phyloP scores from a whole-genome alignment of 2,329 filamentous ascomycete genomes.

The Mycocentrospora acerina region DNA sequence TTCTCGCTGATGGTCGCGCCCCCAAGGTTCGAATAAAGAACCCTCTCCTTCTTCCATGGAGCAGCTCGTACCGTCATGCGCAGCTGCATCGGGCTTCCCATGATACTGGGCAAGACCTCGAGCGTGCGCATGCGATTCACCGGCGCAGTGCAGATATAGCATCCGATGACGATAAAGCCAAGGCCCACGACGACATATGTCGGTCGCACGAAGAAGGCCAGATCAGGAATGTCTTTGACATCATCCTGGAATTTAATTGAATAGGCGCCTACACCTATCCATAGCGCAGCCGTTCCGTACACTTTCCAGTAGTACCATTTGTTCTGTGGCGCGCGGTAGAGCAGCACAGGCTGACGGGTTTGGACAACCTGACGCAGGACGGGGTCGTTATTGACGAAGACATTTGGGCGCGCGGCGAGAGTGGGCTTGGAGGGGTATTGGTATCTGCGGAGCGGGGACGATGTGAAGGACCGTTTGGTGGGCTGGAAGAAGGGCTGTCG shows the following conservation, averaged over 20 bases:
- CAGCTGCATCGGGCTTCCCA: conserved; percentile 32
- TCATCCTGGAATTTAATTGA: conserved; percentile 35
- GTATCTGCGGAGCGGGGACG: conserved; percentile 26
- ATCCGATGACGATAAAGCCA: conserved; percentile 30
- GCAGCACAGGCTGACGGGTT: conserved; percentile 32
- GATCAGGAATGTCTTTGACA: conserved; percentile 29
- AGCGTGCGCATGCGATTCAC: conserved; percentile 31
- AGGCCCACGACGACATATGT: conserved; percentile 37
- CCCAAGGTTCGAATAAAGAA: conserved; percentile 31
- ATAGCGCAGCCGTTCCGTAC: conserved; percentile 27
- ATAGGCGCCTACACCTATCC: conserved; percentile 31
- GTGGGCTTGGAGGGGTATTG: conserved; percentile 14
- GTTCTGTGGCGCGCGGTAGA: conserved; percentile 35
- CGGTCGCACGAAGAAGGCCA: conserved; percentile 35
- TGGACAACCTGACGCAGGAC: conserved; percentile 35
- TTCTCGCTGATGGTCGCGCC: conserved; percentile 35
- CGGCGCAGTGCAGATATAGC: conserved; percentile 35
- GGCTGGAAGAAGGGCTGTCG: conserved; percentile 25
- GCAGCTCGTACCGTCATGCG: conserved; percentile 28
- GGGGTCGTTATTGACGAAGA: conserved; percentile 30
- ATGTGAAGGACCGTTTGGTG: conserved; percentile 25
- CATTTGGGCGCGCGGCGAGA: conserved; percentile 4
- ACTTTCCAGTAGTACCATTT: conserved; percentile 30
- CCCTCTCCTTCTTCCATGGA: conserved; percentile 29
- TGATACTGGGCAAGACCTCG: conserved; percentile 32